Evolutionary conservation across 2,329 filamentous ascomycete genomes (phyloP).

Genomic region (Amauroascus verrucosus): DNA sequence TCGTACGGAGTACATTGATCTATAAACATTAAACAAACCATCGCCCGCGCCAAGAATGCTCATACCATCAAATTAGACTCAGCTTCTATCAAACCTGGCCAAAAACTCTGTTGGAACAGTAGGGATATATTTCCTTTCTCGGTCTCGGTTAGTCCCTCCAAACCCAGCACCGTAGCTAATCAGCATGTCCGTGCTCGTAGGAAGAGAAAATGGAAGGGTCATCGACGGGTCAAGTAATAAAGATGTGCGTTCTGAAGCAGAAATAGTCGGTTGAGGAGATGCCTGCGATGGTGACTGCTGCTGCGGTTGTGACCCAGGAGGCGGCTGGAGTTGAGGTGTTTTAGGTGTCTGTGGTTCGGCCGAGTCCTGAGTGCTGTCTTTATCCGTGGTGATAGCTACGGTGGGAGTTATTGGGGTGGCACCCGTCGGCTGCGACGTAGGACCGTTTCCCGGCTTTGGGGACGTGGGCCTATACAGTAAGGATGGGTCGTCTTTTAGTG

Average conservation of each 20-base stretch:
- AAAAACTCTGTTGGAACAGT: slow-evolving; percentile 91
- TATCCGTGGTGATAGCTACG: not conserved
- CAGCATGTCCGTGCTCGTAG: slow-evolving; percentile 94
- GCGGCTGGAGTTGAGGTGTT: slow-evolving; percentile 10
- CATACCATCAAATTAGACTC: not conserved
- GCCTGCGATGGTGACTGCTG: slow-evolving; percentile 3
- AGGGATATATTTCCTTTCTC: slow-evolving; percentile 90
- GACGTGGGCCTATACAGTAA: slow-evolving; percentile 35
- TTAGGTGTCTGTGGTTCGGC: slow-evolving; percentile 11
- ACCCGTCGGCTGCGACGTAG: slow-evolving; percentile 18
- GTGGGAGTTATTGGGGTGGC: slow-evolving; percentile 1
- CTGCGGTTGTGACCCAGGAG: not conserved
- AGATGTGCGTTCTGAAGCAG: slow-evolving; percentile 15
- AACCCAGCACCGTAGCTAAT: slow-evolving; percentile 91
- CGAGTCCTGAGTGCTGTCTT: not conserved
- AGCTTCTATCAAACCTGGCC: slow-evolving; percentile 61
- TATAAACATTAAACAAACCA: not conserved
- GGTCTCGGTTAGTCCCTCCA: slow-evolving; percentile 80
- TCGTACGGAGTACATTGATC: not conserved
- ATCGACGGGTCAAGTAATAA: slow-evolving; percentile 79
- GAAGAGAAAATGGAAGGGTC: slow-evolving; percentile 89
- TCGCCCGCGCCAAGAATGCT: not conserved
- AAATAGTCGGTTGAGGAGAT: slow-evolving; percentile 13
- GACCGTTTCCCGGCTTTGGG: slow-evolving; percentile 25
- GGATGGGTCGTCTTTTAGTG: slow-evolving; percentile 64